phyloP scores from a whole-genome alignment of 2,329 filamentous ascomycete genomes.

The Colletotrichum sp. region DNA sequence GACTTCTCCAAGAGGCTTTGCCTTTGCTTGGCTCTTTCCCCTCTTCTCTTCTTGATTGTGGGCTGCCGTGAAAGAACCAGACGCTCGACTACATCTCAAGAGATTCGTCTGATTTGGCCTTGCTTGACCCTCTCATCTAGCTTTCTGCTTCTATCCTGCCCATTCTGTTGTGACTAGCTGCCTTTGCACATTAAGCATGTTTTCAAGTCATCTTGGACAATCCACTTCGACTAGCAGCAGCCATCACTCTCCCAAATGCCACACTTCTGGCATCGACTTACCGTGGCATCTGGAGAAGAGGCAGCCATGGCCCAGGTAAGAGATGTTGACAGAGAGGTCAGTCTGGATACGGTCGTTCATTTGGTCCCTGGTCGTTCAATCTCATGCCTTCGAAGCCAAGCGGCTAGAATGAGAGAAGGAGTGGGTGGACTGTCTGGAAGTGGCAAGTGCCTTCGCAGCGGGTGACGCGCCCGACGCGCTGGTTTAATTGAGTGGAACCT shows the following conservation, averaged over 20 bases:
- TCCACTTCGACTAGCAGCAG: neutral
- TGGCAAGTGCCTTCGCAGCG: neutral
- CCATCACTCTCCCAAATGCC: neutral
- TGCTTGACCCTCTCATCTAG: neutral
- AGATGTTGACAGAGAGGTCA: neutral
- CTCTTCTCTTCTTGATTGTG: neutral
- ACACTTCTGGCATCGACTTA: neutral
- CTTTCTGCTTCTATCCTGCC: neutral
- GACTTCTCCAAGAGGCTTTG: neutral
- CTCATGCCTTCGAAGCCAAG: neutral
- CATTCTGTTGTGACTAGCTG: neutral
- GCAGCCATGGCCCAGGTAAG: neutral
- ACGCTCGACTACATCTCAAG: neutral
- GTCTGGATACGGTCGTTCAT: neutral
- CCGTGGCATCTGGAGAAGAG: neutral
- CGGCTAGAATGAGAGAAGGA: neutral
- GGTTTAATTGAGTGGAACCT: constrained; percentile 12
- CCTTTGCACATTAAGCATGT: neutral
- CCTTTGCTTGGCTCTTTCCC: neutral
- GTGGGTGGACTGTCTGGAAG: neutral
- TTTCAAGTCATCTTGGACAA: neutral
- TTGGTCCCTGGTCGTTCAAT: neutral
- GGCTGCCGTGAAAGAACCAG: neutral
- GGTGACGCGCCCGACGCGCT: constrained; percentile 4
- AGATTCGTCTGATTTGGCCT: neutral